Conservation (phyloP, 257 asterid species). For the Jacaranda copaia region DNA sequence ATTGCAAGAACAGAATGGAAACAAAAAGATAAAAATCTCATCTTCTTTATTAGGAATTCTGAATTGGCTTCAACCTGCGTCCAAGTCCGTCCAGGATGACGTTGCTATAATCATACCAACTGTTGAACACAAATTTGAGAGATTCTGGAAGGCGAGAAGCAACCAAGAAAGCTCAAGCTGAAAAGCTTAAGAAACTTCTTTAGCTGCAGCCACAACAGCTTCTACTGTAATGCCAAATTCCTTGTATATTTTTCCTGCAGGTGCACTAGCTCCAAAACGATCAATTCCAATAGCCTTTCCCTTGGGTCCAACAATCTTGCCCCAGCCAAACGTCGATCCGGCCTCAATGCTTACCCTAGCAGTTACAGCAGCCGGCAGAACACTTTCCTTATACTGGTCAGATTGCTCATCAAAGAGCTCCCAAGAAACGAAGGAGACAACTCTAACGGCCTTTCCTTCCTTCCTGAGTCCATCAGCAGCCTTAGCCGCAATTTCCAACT, state of each 20-base stretch:
- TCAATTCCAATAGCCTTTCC: constrained; percentile 84
- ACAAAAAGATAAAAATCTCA: constrained; percentile 30
- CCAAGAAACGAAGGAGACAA: constrained; percentile 84
- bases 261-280: constrained; percentile 85
- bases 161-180: constrained; percentile 34
- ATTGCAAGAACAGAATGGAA: constrained; percentile 33
- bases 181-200: constrained; percentile 49
- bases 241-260: constrained; percentile 78
- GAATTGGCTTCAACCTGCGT: constrained; percentile 36
- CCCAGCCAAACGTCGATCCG: constrained; percentile 83
- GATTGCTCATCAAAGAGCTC: constrained; percentile 81
- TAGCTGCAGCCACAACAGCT: constrained; percentile 75
- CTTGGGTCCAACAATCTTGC: constrained; percentile 61
- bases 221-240: constrained; percentile 76
- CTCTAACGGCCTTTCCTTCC: constrained; percentile 83
- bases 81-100: constrained; percentile 32
- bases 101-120: constrained; percentile 19
- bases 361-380: constrained; percentile 62
- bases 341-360: constrained; percentile 90
- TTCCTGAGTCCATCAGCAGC: constrained; percentile 75
- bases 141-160: constrained; percentile 33
- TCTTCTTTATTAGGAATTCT: constrained; percentile 52
- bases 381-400: constrained; percentile 78
- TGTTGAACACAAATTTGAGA: constrained; percentile 21
- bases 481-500: constrained; percentile 70